phyloP scores from a whole-genome alignment of 768 basidiomycete species.

The Mycena filopes region DNA sequence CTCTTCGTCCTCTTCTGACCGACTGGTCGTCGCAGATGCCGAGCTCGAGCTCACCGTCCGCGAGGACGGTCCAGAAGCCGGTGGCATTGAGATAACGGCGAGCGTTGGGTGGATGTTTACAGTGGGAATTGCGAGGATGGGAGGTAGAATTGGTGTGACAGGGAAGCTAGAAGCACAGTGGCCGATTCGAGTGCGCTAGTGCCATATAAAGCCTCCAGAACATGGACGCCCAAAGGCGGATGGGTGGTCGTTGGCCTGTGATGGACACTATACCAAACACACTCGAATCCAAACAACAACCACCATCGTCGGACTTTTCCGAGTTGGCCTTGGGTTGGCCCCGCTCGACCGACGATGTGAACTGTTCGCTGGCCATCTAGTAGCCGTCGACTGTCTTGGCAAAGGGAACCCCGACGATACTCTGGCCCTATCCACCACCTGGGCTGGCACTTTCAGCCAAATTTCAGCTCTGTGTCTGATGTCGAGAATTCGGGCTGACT shows the following conservation, averaged over 20 bases:
- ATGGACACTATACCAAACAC: background rate
- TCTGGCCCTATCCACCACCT: too few species aligned
- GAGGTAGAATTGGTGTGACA: background rate
- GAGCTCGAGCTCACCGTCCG: conserved; percentile 30
- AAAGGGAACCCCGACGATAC: too few species aligned
- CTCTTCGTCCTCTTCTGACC: conserved; percentile 69
- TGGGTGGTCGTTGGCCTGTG: background rate
- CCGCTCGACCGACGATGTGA: too few species aligned
- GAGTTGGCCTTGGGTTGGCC: too few species aligned
- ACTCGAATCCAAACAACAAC: too few species aligned
- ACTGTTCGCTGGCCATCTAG: too few species aligned
- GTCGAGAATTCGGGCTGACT: too few species aligned
- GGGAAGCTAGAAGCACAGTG: conserved; percentile 7
- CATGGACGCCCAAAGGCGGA: conserved; percentile 20
- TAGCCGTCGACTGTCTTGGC: too few species aligned
- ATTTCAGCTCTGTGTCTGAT: too few species aligned
- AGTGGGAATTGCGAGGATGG: background rate
- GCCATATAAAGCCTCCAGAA: conserved; percentile 16
- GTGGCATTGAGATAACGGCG: conserved; percentile 4
- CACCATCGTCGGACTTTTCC: too few species aligned
- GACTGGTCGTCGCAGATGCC: conserved; percentile 10
- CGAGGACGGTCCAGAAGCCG: conserved; percentile 13
- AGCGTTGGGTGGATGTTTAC: background rate
- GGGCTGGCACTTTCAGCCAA: too few species aligned
- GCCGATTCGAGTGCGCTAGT: background rate